Percentiles rank a stretch among this genome's conserved stretches.
phyloP scores from a whole-genome alignment of 2,329 filamentous ascomycete genomes.

The Cercospora berteroae region DNA sequence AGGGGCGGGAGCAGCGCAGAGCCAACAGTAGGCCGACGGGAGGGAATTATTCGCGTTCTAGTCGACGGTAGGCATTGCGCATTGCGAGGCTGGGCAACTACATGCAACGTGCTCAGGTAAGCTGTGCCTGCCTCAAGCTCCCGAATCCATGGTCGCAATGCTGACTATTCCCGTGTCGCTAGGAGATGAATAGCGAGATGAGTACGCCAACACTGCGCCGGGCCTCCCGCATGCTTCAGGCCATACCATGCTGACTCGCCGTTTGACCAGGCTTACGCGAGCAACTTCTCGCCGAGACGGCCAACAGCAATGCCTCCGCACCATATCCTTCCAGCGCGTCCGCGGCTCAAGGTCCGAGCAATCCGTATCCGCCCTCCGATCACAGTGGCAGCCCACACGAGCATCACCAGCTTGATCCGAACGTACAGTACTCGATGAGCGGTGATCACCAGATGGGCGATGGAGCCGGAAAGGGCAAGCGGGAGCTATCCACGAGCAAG shows the following conservation, averaged over 20 bases:
- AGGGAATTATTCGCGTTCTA: background rate
- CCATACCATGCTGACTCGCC: conserved; percentile 13
- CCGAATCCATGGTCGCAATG: conserved; percentile 1
- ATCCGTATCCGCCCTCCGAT: conserved; percentile 42
- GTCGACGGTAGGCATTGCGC: background rate
- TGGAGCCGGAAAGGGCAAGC: conserved; percentile 73
- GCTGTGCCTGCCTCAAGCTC: conserved; percentile 32
- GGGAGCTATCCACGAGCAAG: conserved; percentile 92
- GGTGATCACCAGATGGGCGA: conserved; percentile 48
- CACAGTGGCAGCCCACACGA: conserved; percentile 44
- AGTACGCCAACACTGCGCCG: conserved; percentile 36
- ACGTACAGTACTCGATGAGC: conserved; percentile 51
- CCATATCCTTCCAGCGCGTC: conserved; percentile 41
- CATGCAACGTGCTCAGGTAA: conserved; percentile 54
- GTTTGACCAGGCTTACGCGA: conserved; percentile 56
- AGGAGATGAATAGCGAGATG: conserved; percentile 41
- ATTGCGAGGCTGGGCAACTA: background rate
- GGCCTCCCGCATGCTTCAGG: conserved; percentile 1
- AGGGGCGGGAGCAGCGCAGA: background rate
- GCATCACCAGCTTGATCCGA: conserved; percentile 56
- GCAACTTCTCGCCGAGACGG: conserved; percentile 57
- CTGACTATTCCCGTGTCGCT: conserved; percentile 20
- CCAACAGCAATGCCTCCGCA: conserved; percentile 39
- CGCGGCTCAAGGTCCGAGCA: conserved; percentile 26
- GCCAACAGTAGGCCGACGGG: background rate